Evolutionary conservation across 768 basidiomycete genomes (phyloP).

Genomic region (Suillus placidus): DNA sequence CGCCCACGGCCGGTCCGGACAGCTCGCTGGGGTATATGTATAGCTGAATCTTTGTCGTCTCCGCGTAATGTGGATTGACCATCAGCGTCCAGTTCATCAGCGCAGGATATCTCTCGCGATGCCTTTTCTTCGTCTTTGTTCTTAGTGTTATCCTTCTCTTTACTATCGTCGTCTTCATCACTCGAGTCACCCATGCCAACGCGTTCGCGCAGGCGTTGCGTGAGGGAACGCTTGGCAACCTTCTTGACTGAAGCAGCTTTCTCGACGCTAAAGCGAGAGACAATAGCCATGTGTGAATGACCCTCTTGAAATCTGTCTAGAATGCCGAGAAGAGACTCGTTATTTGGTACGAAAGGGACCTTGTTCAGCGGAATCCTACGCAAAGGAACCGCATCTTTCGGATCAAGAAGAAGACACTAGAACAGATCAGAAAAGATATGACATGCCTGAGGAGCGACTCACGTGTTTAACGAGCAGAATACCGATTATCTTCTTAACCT

Average conservation of each 20-base stretch:
- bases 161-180: slow-evolving; percentile 37
- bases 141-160: slow-evolving; percentile 24
- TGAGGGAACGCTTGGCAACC: slow-evolving; percentile 78
- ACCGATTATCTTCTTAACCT: slow-evolving; percentile 82
- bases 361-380: slow-evolving; percentile 85
- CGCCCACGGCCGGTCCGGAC: slow-evolving; percentile 18
- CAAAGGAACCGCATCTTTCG: slow-evolving; percentile 83
- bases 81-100: slow-evolving; percentile 33
- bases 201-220: slow-evolving; percentile 73
- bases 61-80: slow-evolving; percentile 33
- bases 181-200: slow-evolving; percentile 75
- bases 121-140: slow-evolving; percentile 22
- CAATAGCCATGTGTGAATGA: slow-evolving; percentile 90
- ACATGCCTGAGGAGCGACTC: slow-evolving; percentile 12
- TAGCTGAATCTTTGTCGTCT: slow-evolving; percentile 22
- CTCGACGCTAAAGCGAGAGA: slow-evolving; percentile 72
- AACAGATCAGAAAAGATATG: background rate
- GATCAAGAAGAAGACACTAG: slow-evolving; percentile 80
- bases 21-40: slow-evolving; percentile 18
- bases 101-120: slow-evolving; percentile 34
- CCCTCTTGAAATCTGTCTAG: slow-evolving; percentile 91
- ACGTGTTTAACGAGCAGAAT: slow-evolving; percentile 85
- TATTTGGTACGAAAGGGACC: slow-evolving; percentile 83
- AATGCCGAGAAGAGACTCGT: slow-evolving; percentile 82
- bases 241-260: slow-evolving; percentile 83